These are phyloP conservation scores for Ganoderma lucidum DNA, from an alignment of 1,284 basidiomycete genomes.

Conservation along the genomic window DNA sequence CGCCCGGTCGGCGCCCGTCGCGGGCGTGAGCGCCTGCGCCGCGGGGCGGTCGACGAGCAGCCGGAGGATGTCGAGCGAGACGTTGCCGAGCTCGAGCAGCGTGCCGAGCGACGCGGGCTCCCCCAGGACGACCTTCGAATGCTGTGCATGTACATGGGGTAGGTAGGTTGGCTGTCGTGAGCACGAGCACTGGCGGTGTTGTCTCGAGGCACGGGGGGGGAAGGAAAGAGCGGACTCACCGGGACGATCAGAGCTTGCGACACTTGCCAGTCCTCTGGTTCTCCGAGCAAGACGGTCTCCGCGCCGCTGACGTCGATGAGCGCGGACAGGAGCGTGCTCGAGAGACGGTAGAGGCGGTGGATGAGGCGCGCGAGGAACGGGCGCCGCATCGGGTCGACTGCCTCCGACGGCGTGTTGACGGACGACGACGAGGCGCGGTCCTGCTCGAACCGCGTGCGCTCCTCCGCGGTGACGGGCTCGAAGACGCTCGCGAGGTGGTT, in stretches of 20 bases:
- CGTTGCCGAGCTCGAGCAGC: constrained; percentile 77
- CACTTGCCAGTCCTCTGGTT: constrained; percentile 75
- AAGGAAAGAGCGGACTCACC: constrained; percentile 54
- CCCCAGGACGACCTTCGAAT: constrained; percentile 80
- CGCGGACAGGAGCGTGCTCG: constrained; percentile 73
- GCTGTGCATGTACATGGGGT: constrained; percentile 49
- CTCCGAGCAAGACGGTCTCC: constrained; percentile 70
- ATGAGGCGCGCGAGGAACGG: constrained; percentile 78
- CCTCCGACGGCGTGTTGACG: constrained; percentile 49
- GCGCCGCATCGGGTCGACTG: constrained; percentile 66
- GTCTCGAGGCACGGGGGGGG: constrained; percentile 10
- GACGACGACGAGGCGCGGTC: constrained; percentile 46
- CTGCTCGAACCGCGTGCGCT: constrained; percentile 72
- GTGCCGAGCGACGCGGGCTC: constrained; percentile 85
- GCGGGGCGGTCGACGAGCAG: constrained; percentile 65
- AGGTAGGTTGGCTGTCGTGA: constrained; percentile 18
- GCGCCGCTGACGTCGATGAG: constrained; percentile 77
- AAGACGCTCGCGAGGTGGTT: constrained; percentile 84
- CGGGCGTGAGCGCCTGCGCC: constrained; percentile 56
- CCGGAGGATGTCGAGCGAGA: constrained; percentile 72
- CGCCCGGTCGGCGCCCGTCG: constrained; percentile 49
- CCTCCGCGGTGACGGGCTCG: constrained; percentile 83
- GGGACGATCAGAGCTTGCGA: constrained; percentile 76
- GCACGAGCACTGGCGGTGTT: background rate
- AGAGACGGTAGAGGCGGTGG: constrained; percentile 72